These are phyloP conservation scores for Tubosaeta brunneosetosa DNA, from an alignment of 768 basidiomycete genomes.

Conservation along the genomic window DNA sequence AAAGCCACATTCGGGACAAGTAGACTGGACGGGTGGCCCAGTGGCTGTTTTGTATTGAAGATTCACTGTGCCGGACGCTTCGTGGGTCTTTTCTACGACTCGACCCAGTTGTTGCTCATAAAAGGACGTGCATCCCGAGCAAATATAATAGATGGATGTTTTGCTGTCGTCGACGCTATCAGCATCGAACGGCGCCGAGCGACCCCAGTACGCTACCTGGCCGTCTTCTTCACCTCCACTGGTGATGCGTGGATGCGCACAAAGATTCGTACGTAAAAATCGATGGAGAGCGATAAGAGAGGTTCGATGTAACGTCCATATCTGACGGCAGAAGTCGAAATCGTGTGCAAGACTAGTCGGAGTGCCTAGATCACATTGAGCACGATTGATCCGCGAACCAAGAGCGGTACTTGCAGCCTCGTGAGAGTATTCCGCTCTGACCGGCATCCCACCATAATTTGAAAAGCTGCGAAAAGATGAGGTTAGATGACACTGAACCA, in stretches of 20 bases:
- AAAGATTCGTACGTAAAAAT: slow-evolving; percentile 95
- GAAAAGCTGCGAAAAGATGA: slow-evolving; percentile 59
- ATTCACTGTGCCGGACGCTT: slow-evolving; percentile 53
- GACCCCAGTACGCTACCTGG: slow-evolving; percentile 50
- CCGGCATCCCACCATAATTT: slow-evolving; percentile 87
- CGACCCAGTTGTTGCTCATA: slow-evolving; percentile 85
- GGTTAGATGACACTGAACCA: background rate
- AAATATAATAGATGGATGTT: slow-evolving; percentile 81
- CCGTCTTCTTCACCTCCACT: slow-evolving; percentile 76
- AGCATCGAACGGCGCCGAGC: background rate
- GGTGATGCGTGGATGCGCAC: slow-evolving; percentile 71
- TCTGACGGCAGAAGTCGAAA: slow-evolving; percentile 83
- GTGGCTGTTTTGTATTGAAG: slow-evolving; percentile 64
- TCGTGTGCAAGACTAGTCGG: slow-evolving; percentile 80
- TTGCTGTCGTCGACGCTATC: slow-evolving; percentile 49
- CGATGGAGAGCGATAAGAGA: slow-evolving; percentile 86
- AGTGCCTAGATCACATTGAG: slow-evolving; percentile 56
- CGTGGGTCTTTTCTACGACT: slow-evolving; percentile 56
- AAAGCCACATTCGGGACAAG: slow-evolving; percentile 81
- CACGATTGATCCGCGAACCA: background rate
- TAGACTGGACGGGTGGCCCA: slow-evolving; percentile 61
- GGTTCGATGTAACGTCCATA: slow-evolving; percentile 93
- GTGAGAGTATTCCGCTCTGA: slow-evolving; percentile 89
- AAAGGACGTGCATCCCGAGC: slow-evolving; percentile 75
- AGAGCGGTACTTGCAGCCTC: slow-evolving; percentile 64